Evolutionary conservation across 139 green algal genomes (phyloP), one percentile per base, ranked within the genome.

Genomic region (Micractinium conductrix): DNA sequence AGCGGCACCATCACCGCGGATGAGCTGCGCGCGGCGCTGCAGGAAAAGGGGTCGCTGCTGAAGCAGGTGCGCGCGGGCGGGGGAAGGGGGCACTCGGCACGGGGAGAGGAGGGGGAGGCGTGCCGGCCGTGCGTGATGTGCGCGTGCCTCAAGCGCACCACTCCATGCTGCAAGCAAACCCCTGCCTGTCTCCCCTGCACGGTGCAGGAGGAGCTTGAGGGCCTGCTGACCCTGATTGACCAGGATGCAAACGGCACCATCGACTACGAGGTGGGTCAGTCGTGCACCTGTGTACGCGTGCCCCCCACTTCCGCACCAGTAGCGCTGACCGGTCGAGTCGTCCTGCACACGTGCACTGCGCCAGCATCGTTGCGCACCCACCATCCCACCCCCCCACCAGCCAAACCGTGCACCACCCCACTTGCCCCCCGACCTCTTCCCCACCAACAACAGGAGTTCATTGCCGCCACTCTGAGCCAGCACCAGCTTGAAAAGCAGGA

Each of bases 1-100:
- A 96, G 91, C 74, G 96, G 96, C 40, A 97, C 93, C 70, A 99
- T 99, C 91, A 98, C 94, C 7, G 85, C 96, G 33, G 93, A 97
- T 42, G 96, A 99, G 90, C 93, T 99, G 67, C 72, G 87, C 44
- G 91, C 93, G 55, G 94, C 90, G 33, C 86, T 97, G 80, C 79
- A 81, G 48, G 87, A 87, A 38, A 95, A 94, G 90, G 94, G 93
- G 68, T 92, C 93, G 88, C 89, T 89, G 50, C 91, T 98, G 68
- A 86, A 88, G 60, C 12, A 58, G 68, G 68, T 74, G 48, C 14
- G 48, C 24, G 53, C 19, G 53, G 19, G 24, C 19, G 48, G 19
- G 6, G 53, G 68, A 35, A 35, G 45, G 30, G 5, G 14, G 12
- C 60, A 69, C 12, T 2, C 12, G n/a, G 21, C 2, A 30, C 26